Conservation (phyloP, 75 land plant genomes). For the Pseudotsuga menziesii region DNA sequence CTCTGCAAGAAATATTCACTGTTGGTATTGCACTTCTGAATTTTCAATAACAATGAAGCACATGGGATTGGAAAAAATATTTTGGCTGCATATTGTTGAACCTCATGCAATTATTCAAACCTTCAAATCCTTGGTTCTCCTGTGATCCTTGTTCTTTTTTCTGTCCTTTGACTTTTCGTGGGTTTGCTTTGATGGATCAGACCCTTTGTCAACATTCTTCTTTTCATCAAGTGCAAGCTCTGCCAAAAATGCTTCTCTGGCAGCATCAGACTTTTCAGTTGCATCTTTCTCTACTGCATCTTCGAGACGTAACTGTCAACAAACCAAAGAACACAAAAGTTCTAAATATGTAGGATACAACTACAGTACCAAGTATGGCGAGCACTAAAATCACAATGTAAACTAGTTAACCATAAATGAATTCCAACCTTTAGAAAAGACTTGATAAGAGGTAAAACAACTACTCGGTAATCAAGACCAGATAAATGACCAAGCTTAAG, state of each 20-base stretch:
- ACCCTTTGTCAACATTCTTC: slow-evolving; percentile 28
- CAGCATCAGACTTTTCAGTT: slow-evolving; percentile 85
- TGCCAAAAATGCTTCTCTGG: slow-evolving; percentile 78
- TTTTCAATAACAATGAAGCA: not conserved
- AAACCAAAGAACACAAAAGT: not conserved
- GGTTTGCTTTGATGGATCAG: slow-evolving; percentile 36
- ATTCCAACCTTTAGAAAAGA: slow-evolving; percentile 58
- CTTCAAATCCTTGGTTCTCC: slow-evolving; percentile 63
- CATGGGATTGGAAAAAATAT: not conserved
- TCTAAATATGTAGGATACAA: not conserved
- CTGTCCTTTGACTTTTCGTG: slow-evolving; percentile 74
- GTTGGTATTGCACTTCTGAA: not conserved
- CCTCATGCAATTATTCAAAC: slow-evolving; percentile 21
- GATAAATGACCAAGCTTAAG: slow-evolving; percentile 53
- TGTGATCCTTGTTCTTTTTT: slow-evolving; percentile 62
- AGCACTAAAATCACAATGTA: not conserved
- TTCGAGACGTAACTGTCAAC: slow-evolving; percentile 59
- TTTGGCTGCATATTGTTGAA: not conserved
- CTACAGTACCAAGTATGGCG: not conserved
- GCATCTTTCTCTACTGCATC: slow-evolving; percentile 83
- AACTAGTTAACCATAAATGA: not conserved
- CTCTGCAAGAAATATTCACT: slow-evolving; percentile 4
- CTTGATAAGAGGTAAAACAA: slow-evolving; percentile 66
- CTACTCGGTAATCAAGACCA: slow-evolving; percentile 58
- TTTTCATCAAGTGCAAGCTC: slow-evolving; percentile 74